phyloP scores from a whole-genome alignment of 2,329 filamentous ascomycete genomes.

The Coleophoma crateriformis region DNA sequence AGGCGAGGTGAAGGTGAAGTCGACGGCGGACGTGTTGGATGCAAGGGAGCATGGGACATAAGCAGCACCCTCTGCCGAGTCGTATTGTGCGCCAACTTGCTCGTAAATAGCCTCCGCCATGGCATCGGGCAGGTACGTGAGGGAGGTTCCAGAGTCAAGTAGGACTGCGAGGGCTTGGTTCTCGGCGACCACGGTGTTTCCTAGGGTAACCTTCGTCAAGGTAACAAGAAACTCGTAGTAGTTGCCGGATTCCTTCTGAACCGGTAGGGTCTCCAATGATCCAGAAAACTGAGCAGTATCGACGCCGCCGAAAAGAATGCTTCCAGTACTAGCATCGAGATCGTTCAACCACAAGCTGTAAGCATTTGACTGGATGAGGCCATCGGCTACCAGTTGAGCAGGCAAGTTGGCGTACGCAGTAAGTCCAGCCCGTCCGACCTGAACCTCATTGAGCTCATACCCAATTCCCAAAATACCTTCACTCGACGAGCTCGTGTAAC shows the following conservation, averaged over 20 bases:
- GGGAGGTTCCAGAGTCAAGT: conserved; percentile 65
- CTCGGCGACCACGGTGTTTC: conserved; percentile 34
- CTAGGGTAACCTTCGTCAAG: conserved; percentile 51
- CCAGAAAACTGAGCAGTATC: conserved; percentile 62
- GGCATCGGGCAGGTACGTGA: conserved; percentile 60
- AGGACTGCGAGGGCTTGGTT: conserved; percentile 55
- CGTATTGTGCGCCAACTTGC: conserved; percentile 53
- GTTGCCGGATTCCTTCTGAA: conserved; percentile 46
- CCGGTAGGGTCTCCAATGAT: conserved; percentile 58
- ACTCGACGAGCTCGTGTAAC: conserved; percentile 52
- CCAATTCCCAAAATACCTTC: conserved; percentile 85
- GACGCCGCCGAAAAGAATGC: conserved; percentile 70
- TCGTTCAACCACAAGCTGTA: conserved; percentile 77
- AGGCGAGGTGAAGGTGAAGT: conserved; percentile 49
- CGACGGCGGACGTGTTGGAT: conserved; percentile 33
- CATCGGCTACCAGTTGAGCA: conserved; percentile 53
- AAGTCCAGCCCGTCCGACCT: conserved; percentile 51
- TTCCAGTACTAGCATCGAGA: conserved; percentile 57
- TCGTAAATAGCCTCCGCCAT: conserved; percentile 50
- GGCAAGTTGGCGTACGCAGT: conserved; percentile 64
- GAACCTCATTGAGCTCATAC: conserved; percentile 73
- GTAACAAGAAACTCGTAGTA: conserved; percentile 65
- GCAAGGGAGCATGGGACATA: conserved; percentile 56
- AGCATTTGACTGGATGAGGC: conserved; percentile 58
- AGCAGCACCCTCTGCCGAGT: conserved; percentile 44